Evolutionary conservation across 768 basidiomycete genomes (phyloP).

Genomic region (Leccinum incarnatum): DNA sequence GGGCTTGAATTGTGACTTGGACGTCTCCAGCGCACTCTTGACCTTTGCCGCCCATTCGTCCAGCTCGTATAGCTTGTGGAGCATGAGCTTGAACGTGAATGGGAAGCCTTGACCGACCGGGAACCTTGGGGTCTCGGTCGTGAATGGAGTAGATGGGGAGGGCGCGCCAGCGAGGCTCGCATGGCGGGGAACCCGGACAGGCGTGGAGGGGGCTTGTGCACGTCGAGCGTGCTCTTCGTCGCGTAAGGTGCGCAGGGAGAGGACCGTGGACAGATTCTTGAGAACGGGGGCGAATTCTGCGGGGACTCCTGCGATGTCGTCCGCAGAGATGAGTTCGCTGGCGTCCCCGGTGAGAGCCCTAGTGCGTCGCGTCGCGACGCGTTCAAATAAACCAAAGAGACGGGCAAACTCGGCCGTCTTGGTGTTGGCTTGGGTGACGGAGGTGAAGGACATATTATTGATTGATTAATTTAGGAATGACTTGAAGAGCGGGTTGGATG

Average conservation of each 20-base stretch:
- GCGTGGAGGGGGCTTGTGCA: not conserved
- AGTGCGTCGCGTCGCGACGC: slow-evolving; percentile 45
- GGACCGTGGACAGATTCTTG: slow-evolving; percentile 36
- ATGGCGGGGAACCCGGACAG: slow-evolving; percentile 12
- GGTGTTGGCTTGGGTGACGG: slow-evolving; percentile 28
- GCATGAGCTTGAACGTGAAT: slow-evolving; percentile 67
- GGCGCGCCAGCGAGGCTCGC: slow-evolving; percentile 24
- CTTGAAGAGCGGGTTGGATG: not conserved
- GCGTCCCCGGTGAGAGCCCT: slow-evolving; percentile 21
- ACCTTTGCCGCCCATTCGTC: slow-evolving; percentile 60
- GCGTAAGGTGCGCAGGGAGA: slow-evolving; percentile 32
- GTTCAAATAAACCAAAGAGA: slow-evolving; percentile 54
- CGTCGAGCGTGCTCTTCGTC: slow-evolving; percentile 18
- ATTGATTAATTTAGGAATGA: slow-evolving; percentile 5
- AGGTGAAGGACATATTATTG: slow-evolving; percentile 19
- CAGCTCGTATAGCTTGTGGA: slow-evolving; percentile 60
- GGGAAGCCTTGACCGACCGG: slow-evolving; percentile 42
- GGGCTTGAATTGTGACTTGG: slow-evolving; percentile 55
- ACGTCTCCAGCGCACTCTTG: slow-evolving; percentile 49
- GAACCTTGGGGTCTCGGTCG: slow-evolving; percentile 37
- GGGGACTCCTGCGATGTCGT: slow-evolving; percentile 31
- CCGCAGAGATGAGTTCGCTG: slow-evolving; percentile 24
- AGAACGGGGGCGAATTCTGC: slow-evolving; percentile 33
- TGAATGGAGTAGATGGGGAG: not conserved
- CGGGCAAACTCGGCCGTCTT: slow-evolving; percentile 52